Evolutionary conservation across 805 yeast genomes (phyloP).

Genomic region (Starmerella davenportii): DNA sequence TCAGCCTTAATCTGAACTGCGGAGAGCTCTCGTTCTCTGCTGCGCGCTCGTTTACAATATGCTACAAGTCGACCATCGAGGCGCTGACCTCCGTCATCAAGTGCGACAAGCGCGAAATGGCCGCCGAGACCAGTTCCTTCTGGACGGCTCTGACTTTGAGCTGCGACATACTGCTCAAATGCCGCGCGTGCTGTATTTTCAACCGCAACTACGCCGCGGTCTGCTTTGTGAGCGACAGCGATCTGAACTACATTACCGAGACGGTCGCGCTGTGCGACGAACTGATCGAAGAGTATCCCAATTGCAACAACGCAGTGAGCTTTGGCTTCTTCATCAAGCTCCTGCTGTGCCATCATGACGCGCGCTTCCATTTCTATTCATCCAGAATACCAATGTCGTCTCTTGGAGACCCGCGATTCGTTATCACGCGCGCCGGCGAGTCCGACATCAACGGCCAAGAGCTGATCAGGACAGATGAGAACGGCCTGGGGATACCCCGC

Average conservation of each 20-base stretch:
- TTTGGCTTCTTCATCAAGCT: slow-evolving; percentile 20
- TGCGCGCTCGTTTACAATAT: slow-evolving; percentile 17
- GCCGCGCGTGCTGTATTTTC: slow-evolving; percentile 19
- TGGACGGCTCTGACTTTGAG: slow-evolving; percentile 19
- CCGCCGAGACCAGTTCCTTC: slow-evolving; percentile 31
- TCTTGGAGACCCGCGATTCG: slow-evolving; percentile 11
- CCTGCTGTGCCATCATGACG: slow-evolving; percentile 22
- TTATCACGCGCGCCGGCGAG: slow-evolving; percentile 1
- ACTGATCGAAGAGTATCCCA: slow-evolving; percentile 17
- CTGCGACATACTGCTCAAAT: slow-evolving; percentile 20
- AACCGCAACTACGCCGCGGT: slow-evolving; percentile 18
- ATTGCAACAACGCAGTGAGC: slow-evolving; percentile 18
- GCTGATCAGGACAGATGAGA: neutral
- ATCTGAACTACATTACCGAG: slow-evolving; percentile 13
- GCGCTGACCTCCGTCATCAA: slow-evolving; percentile 13
- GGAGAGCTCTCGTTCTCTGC: slow-evolving; percentile 16
- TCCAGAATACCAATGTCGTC: slow-evolving; percentile 1
- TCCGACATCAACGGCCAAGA: slow-evolving; percentile 5
- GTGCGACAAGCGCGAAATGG: slow-evolving; percentile 28
- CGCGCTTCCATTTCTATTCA: slow-evolving; percentile 13
- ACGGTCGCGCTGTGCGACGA: slow-evolving; percentile 13
- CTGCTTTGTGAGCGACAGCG: slow-evolving; percentile 15
- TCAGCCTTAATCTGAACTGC: slow-evolving; percentile 17
- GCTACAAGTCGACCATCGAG: slow-evolving; percentile 15
- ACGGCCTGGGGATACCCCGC: neutral